phyloP scores from a whole-genome alignment of 2,329 filamentous ascomycete species.

The Pestalotiopsis sp. region DNA sequence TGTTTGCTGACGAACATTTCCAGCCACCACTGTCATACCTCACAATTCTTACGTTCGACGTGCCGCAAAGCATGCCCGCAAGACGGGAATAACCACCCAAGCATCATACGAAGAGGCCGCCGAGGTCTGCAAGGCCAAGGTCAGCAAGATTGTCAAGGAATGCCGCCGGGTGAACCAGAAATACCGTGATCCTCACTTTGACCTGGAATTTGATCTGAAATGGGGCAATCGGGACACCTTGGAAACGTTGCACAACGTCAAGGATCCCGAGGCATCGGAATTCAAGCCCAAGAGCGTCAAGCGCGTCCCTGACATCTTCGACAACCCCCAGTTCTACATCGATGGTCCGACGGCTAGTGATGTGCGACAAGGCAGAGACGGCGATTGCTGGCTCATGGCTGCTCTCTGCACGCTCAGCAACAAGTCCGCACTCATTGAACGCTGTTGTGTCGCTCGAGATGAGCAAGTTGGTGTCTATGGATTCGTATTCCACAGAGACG shows the following conservation, averaged over 20 bases:
- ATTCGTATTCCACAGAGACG: constrained; percentile 82
- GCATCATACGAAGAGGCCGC: constrained; percentile 75
- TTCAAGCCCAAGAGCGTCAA: constrained; percentile 62
- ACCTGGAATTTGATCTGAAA: constrained; percentile 79
- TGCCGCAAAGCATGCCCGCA: constrained; percentile 58
- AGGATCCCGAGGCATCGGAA: constrained; percentile 19
- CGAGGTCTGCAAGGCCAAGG: constrained; percentile 68
- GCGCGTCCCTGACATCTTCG: constrained; percentile 75
- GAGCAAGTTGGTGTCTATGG: constrained; percentile 80
- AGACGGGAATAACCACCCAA: constrained; percentile 55
- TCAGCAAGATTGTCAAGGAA: constrained; percentile 62
- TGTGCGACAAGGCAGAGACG: constrained; percentile 76
- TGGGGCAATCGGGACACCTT: constrained; percentile 54
- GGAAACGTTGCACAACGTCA: constrained; percentile 43
- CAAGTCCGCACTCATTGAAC: constrained; percentile 71
- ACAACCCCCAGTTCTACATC: constrained; percentile 75
- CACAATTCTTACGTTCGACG: constrained; percentile 67
- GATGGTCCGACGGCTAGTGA: constrained; percentile 78
- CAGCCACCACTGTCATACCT: constrained; percentile 71
- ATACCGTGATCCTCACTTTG: constrained; percentile 85
- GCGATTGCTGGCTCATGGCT: constrained; percentile 87
- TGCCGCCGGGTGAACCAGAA: constrained; percentile 82
- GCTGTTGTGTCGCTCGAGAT: constrained; percentile 73
- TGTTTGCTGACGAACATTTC: constrained; percentile 15
- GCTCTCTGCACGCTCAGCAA: constrained; percentile 78